These are phyloP conservation scores for Boletus vermiculosoides DNA, from an alignment of 768 basidiomycete species.

Conservation along the genomic window DNA sequence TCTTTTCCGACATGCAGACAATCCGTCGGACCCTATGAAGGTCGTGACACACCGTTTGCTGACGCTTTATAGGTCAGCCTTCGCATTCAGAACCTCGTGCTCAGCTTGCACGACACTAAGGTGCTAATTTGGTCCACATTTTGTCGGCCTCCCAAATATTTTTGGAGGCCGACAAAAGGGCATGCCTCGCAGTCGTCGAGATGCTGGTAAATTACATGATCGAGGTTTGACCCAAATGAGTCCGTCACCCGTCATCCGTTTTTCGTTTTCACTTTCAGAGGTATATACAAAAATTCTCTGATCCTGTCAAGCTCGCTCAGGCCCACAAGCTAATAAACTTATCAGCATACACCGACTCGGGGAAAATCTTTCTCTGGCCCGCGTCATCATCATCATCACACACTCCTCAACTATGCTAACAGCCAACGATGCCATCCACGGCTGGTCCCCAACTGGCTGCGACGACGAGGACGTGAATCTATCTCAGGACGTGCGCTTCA, in stretches of 20 bases:
- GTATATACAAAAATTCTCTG: background rate
- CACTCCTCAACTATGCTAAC: constrained; percentile 9
- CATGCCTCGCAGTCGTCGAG: background rate
- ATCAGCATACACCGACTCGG: background rate
- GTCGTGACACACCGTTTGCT: background rate
- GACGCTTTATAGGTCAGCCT: background rate
- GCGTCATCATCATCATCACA: background rate
- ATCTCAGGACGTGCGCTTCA: constrained; percentile 16
- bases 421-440: constrained; percentile 13
- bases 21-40: background rate
- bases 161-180: background rate
- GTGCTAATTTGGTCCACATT: background rate
- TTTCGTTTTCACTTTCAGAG: constrained; percentile 4
- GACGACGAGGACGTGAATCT: constrained; percentile 31
- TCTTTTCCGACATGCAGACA: background rate
- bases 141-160: background rate
- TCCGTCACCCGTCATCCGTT: constrained; percentile 1
- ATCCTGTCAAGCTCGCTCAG: background rate
- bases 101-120: background rate
- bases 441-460: constrained; percentile 30
- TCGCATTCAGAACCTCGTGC: background rate
- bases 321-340: constrained; percentile 10
- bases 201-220: constrained; percentile 12
- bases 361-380: background rate
- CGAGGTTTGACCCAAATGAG: constrained; percentile 14